Evolutionary conservation across 345 rosid species (phyloP), one percentile per base, ranked within the genome.

Genomic region (Raphanus sativus): DNA sequence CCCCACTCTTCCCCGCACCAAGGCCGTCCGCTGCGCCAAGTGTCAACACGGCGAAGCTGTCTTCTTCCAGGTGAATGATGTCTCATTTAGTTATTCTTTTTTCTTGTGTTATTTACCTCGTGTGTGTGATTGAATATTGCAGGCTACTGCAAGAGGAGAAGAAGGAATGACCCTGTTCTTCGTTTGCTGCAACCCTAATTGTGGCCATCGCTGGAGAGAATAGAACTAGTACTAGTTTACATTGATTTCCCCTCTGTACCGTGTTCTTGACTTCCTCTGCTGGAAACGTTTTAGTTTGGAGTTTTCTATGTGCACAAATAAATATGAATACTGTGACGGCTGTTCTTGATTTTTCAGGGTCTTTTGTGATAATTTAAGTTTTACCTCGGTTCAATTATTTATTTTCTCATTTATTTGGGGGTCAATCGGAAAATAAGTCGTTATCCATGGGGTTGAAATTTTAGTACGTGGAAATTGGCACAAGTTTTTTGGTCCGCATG

Each of bases 121-220:
- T 13, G 30, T 12, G 59, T 71, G 67, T 65, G 5, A 26, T 45
- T 69, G 71, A 55, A 64, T 66, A 28, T 6, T 85, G 67, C 86
- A 90, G 95, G 90, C 92, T 9, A 84, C 98, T 73, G 85, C 98
- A 36, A 87, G 97, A 81, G 98, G 98, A 3, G 98, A 92, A 86
- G 99, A 92, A 76, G 96, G 96, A 64, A 92, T 92, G 99, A 89
- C 96, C 0, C 84, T 95, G 82, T 92, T 89, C 73, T 91, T 89
- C 34, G 99, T 95, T 33, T 92, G 99, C 84, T 95, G 97, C 85
- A 92, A 92, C 81, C 91, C 97, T 0, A 91, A 80, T 26, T 95
- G 99, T 58, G 84, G 91, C 15, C 70, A 90, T 69, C 86, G 97
- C 0, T 95, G 98, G 99, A 88, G 94, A 82, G 98, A 92, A 67